Conservation (phyloP, 352 stramenopile genomes). For the Phytophthora colocasiae region DNA sequence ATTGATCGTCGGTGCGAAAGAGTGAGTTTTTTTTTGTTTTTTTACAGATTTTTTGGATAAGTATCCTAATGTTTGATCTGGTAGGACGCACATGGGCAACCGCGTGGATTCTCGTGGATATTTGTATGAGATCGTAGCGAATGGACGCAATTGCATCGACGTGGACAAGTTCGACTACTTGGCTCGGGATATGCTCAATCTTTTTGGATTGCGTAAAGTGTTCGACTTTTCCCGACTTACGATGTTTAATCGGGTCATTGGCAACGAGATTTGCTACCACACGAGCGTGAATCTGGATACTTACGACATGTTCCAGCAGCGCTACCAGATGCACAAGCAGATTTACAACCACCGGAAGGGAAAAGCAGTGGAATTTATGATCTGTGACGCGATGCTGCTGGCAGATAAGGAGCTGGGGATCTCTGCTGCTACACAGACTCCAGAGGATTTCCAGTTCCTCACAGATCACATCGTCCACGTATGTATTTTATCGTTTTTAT, state of each 20-base stretch:
- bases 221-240: conserved; percentile 83
- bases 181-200: conserved; percentile 85
- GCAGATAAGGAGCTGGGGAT: conserved; percentile 82
- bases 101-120: conserved; percentile 72
- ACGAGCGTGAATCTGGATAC: conserved; percentile 88
- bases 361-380: conserved; percentile 92
- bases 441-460: conserved; percentile 78
- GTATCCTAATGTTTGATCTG: conserved; percentile 7
- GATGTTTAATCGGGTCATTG: conserved; percentile 88
- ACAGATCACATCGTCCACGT: conserved; percentile 80
- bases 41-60: neutral
- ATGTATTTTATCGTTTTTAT: conserved; percentile 3
- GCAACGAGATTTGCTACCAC: conserved; percentile 91
- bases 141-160: conserved; percentile 92
- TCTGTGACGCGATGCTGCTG: conserved; percentile 86
- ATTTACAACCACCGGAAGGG: conserved; percentile 92
- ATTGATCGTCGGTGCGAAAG: conserved; percentile 80
- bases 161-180: conserved; percentile 95
- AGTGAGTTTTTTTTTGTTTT: conserved; percentile 46
- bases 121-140: conserved; percentile 93
- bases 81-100: conserved; percentile 54
- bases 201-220: conserved; percentile 81
- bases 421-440: conserved; percentile 63
- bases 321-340: conserved; percentile 91
- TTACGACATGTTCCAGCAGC: conserved; percentile 91